Base-by-base conservation (phyloP, 1,284 basidiomycete genomes). In the Leucoagaricus sp. region DNA sequence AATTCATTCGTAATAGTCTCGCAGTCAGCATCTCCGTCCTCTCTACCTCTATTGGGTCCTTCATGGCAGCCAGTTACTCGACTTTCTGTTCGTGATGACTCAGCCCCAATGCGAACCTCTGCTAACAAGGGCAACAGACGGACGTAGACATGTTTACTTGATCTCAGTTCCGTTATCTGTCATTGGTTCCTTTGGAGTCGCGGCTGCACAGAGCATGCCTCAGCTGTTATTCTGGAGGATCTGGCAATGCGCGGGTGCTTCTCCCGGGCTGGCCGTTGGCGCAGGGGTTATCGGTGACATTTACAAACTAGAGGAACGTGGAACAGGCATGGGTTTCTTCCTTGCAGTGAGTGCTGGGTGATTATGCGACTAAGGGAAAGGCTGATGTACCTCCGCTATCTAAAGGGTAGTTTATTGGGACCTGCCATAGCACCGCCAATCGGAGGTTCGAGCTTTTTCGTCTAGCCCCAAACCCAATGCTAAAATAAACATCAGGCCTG, bases 231-330 rank as follows among this genome's bases (percentile, higher is more conserved):
- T 78, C 4, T 87, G 83, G 67, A 77, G 89, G 8, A 78, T 86
- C 42, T 58, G 90, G 0, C 87, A 90, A 64, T 81, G 84, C 0
- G 78, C 86, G 49, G 87, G 87, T 25, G 72, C 78, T 36, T 74
- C 75, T 4, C 75, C 77, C 5, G 82, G 83, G 1, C 60, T 86
- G 23, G 73, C 80, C 1, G 77, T 89, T 7, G 87, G 87, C 3
- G 78, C 80, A 0, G 85, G 82, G 0, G 82, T 82, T 0, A 81
- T 89, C 46, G 85, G 84, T 2, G 86, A 89, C 65, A 80, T 89
- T 15, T 88, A 82, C 64, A 75, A 70, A 38, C 74, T 86, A 1
- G 82, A 85, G 48, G 81, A 86, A 61, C 69, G 87, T 31, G 85
- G 85, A 0, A 74, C 72, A 12, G 85, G 83, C 0, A 84, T 89